Evolutionary conservation across 371 early-diverging fungal species (phyloP).

Genomic region (Phascolomyces articulosus): DNA sequence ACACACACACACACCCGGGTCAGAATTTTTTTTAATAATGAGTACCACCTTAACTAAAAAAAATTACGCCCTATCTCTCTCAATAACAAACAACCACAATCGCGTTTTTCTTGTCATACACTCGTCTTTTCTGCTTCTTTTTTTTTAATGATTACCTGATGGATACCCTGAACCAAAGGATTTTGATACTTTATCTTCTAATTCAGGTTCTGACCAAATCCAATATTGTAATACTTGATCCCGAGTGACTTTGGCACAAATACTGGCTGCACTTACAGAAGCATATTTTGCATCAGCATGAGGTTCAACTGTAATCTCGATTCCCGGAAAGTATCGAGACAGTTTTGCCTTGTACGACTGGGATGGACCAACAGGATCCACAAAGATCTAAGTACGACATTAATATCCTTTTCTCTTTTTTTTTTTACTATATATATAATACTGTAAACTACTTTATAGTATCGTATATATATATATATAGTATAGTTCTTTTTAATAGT

Average conservation of each 20-base stretch:
- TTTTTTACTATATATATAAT: background rate
- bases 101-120: background rate
- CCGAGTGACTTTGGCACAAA: slow-evolving; percentile 97
- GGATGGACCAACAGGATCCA: slow-evolving; percentile 98
- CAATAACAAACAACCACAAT: no score
- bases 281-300: slow-evolving; percentile 98
- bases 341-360: slow-evolving; percentile 84
- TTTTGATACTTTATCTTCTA: slow-evolving; percentile 46
- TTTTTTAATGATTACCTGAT: slow-evolving; percentile 49
- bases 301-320: slow-evolving; percentile 85
- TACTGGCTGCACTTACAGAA: slow-evolving; percentile 98
- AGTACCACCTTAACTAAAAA: background rate
- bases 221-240: slow-evolving; percentile 86
- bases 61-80: background rate
- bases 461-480: background rate
- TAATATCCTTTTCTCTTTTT: background rate
- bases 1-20: slow-evolving; percentile 8
- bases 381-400: slow-evolving; percentile 68
- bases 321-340: slow-evolving; percentile 69
- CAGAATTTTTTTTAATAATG: background rate
- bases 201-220: slow-evolving; percentile 75
- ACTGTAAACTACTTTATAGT: no score
- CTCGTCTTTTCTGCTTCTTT: background rate
- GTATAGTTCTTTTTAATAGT: background rate
- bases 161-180: slow-evolving; percentile 98